phyloP scores from a whole-genome alignment of 495 filamentous ascomycete species.

The Penicillium argentinense region DNA sequence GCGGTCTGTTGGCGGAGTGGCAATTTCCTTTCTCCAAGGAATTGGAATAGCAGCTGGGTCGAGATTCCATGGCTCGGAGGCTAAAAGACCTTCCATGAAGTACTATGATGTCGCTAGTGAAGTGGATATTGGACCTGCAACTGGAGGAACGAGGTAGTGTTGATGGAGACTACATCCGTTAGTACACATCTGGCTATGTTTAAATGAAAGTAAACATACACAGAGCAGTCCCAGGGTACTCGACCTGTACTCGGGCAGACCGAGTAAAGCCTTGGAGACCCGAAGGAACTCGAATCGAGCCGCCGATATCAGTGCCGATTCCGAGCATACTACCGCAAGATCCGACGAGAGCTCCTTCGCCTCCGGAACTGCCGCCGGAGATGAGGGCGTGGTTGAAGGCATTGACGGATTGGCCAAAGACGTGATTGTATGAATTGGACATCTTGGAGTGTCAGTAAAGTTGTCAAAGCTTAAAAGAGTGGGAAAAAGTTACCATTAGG shows the following conservation, averaged over 20 bases:
- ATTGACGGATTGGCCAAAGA: constrained; percentile 51
- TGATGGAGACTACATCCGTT: constrained; percentile 18
- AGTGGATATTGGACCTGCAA: constrained; percentile 45
- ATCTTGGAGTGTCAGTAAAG: constrained; percentile 36
- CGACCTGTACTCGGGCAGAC: constrained; percentile 59
- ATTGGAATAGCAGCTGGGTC: constrained; percentile 42
- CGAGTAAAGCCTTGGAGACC: constrained; percentile 63
- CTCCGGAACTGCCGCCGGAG: constrained; percentile 61
- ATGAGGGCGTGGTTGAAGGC: constrained; percentile 55
- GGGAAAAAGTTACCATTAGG: constrained; percentile 36
- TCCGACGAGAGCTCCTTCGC: constrained; percentile 61
- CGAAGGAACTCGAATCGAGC: constrained; percentile 63
- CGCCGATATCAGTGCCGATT: constrained; percentile 67
- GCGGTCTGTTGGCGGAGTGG: constrained; percentile 11
- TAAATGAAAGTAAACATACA: constrained; percentile 34
- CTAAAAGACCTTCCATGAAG: constrained; percentile 40
- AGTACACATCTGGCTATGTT: not conserved
- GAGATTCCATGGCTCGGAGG: constrained; percentile 38
- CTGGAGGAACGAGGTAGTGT: constrained; percentile 34
- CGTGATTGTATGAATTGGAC: constrained; percentile 43
- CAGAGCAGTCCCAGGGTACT: constrained; percentile 46
- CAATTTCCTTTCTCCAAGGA: constrained; percentile 39
- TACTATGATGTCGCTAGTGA: constrained; percentile 40
- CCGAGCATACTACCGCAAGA: constrained; percentile 57
- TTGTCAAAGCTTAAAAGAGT: not conserved